These are phyloP conservation scores for Aspergillus funiculosus DNA, from an alignment of 495 filamentous ascomycete species.

Conservation along the genomic window DNA sequence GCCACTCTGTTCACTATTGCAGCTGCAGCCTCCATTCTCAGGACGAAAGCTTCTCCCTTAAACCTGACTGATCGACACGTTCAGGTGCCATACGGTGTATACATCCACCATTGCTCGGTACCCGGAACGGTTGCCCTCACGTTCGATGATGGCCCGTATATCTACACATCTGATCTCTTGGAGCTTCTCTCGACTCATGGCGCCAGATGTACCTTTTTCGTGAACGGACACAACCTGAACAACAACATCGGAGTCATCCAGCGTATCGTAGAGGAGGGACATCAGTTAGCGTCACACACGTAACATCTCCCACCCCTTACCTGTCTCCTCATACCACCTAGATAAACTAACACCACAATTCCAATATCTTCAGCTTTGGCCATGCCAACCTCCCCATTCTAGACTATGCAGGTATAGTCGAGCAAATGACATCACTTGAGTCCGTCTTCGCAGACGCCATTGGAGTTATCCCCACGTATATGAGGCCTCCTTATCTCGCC, in stretches of 20 bases:
- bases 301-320: conserved; percentile 31
- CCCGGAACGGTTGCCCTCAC: conserved; percentile 61
- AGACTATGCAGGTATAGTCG: conserved; percentile 45
- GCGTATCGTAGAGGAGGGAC: conserved; percentile 58
- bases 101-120: conserved; percentile 55
- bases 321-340: too few relatives aligned
- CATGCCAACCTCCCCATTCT: conserved; percentile 57
- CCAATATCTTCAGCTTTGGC: conserved; percentile 34
- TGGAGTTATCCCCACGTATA: conserved; percentile 71
- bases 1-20: conserved; percentile 6
- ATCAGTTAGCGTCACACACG: conserved; percentile 74
- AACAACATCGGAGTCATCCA: conserved; percentile 48
- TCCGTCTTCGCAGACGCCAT: conserved; percentile 62
- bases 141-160: conserved; percentile 69
- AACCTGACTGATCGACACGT: conserved; percentile 1
- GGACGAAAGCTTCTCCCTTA: background rate
- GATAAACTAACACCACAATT: background rate
- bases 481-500: conserved; percentile 44
- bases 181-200: conserved; percentile 55
- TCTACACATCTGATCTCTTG: conserved; percentile 59
- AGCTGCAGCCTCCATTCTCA: background rate
- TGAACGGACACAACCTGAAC: conserved; percentile 52
- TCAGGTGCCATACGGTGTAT: conserved; percentile 44
- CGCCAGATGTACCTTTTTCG: conserved; percentile 67
- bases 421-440: conserved; percentile 67